A percentile compares a stretch with the other conserved stretches of the same genome.
phyloP scores from a whole-genome alignment of 2,329 filamentous ascomycete species.

The Uncinocarpus reesii region DNA sequence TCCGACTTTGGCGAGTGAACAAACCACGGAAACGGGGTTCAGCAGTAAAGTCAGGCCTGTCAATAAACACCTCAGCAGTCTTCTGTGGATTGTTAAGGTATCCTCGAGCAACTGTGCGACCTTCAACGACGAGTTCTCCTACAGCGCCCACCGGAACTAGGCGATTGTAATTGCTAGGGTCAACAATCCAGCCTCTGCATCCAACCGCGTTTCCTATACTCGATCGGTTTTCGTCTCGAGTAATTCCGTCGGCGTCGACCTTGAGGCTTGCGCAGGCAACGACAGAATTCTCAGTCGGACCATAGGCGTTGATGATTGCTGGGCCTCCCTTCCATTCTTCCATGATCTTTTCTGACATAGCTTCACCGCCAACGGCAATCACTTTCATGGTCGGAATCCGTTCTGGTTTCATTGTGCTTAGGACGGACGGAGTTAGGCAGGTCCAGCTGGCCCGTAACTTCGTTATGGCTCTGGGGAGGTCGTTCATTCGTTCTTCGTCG shows the following conservation, averaged over 20 bases:
- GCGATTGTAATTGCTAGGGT: constrained; percentile 28
- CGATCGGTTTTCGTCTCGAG: constrained; percentile 22
- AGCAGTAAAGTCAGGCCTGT: constrained; percentile 30
- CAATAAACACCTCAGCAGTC: constrained; percentile 47
- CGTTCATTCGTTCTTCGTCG: constrained; percentile 40
- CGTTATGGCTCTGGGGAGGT: constrained; percentile 43
- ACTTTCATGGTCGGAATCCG: constrained; percentile 38
- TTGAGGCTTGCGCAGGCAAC: constrained; percentile 23
- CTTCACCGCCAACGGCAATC: constrained; percentile 39
- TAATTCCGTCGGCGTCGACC: constrained; percentile 22
- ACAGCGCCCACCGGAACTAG: constrained; percentile 44
- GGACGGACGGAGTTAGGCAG: constrained; percentile 51
- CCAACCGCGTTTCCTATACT: constrained; percentile 30
- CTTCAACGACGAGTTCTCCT: constrained; percentile 22
- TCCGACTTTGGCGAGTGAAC: constrained; percentile 16
- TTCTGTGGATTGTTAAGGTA: constrained; percentile 48
- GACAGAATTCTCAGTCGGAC: constrained; percentile 34
- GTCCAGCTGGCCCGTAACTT: constrained; percentile 44
- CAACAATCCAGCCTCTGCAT: constrained; percentile 33
- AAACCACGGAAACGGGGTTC: constrained; percentile 11
- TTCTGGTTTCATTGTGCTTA: constrained; percentile 37
- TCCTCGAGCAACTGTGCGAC: constrained; percentile 45
- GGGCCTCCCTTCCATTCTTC: constrained; percentile 35
- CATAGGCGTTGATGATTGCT: constrained; percentile 39
- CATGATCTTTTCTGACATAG: constrained; percentile 34